phyloP scores from a whole-genome alignment of 306 rosid genomes.

The Cucurbita maxima region DNA sequence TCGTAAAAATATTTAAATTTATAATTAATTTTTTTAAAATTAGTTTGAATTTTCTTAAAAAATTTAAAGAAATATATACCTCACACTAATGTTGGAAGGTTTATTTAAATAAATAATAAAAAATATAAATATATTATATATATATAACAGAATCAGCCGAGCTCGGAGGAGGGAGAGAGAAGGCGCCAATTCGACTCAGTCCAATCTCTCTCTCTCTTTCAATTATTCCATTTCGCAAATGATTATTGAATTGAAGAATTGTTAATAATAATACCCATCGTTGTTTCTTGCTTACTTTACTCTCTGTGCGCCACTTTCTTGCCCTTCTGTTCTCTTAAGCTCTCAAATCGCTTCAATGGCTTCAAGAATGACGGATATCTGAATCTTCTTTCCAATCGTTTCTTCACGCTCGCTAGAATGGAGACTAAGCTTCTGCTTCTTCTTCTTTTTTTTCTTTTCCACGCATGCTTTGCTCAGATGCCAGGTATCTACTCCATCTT shows the following conservation, averaged over 20 bases:
- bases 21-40: no score
- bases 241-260: background rate
- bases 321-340: background rate
- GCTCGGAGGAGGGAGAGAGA: background rate
- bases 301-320: background rate
- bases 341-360: background rate
- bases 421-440: constrained; percentile 19
- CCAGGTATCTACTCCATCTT: constrained; percentile 34
- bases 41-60: no score
- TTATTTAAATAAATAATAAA: background rate
- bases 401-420: constrained; percentile 26
- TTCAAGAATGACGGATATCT: background rate
- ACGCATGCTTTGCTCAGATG: constrained; percentile 52
- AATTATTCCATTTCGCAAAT: background rate
- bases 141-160: background rate
- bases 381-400: constrained; percentile 6
- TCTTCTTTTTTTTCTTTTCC: constrained; percentile 21
- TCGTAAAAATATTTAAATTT: no score
- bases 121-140: background rate
- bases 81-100: no score
- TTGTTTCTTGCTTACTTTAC: background rate
- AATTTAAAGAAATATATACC: no score
- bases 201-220: background rate
- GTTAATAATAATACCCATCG: background rate
- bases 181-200: background rate